Evolutionary conservation across 164 flowering plant genomes (phyloP), one percentile per base, ranked within the genome.

Genomic region (Chimonanthus praecox): DNA sequence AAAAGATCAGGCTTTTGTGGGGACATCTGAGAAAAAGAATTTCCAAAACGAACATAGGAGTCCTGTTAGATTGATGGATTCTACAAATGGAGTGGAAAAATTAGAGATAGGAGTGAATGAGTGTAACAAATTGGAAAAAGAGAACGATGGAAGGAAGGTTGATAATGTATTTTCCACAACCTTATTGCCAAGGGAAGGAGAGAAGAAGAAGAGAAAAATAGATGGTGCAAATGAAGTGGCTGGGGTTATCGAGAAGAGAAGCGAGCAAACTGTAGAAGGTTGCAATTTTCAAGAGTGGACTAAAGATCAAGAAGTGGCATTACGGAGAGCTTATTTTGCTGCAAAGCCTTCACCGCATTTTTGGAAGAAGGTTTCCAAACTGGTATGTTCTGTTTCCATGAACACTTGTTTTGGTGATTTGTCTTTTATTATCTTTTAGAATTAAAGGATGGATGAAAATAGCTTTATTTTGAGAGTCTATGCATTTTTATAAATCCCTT

Each of bases 351-450:
- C 94, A 0, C 97, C 97, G 5, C 82, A 82, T 75, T 90, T 95
- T 76, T 93, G 98, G 99, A 95, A 91, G 90, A 87, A 88, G 80
- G 95, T 95, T 71, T 72, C 98, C 6, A 92, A 84, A 74, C 71
- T 88, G 97, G 98, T 92, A 48, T 21, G 49, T 18, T 3, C 45
- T 66, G 45, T 11, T 45, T 44, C 47, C 49, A 9, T 45, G 6
- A 16, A 62, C 69, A 49, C 69, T 64, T 50, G 50, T 68, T 47
- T 47, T 48, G 58, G 18, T 50, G 44, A 18, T 47, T 43, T 21
- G 16, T 20, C 21, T 20, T 20, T 20, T 20, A 20, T 20, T 20
- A 20, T 20, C 21, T 20, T 20, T 20, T 20, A 20, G 21, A 20
- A 20, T 20, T 20, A 20, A 20, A 20, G 21, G 21, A 20, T 20